phyloP scores from a whole-genome alignment of 768 basidiomycete genomes.

The Tricholoma matsutake region DNA sequence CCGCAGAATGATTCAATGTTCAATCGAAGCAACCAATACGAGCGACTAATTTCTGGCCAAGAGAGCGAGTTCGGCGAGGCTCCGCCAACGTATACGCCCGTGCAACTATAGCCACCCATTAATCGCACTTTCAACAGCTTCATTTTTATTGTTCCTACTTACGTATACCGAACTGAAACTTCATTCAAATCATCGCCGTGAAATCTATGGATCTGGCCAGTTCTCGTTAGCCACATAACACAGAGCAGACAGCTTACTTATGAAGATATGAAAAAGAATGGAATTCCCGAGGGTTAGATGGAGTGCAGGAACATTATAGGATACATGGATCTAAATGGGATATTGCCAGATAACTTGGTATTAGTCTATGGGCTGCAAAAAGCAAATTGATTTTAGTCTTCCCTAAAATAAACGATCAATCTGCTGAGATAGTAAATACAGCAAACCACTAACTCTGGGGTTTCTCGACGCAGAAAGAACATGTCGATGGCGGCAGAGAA shows the following conservation, averaged over 20 bases:
- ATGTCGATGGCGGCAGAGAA: conserved; percentile 91
- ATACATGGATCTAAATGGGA: conserved; percentile 19
- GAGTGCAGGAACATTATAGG: conserved; percentile 13
- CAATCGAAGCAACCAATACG: conserved; percentile 57
- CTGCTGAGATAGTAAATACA: conserved; percentile 5
- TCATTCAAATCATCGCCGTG: too few relatives aligned
- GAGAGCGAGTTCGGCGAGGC: conserved; percentile 79
- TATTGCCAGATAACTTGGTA: conserved; percentile 15
- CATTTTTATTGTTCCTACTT: background rate
- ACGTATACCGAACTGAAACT: background rate
- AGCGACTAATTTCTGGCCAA: conserved; percentile 78
- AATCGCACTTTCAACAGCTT: background rate
- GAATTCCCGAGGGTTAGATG: background rate
- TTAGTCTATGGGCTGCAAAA: conserved; percentile 24
- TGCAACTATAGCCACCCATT: background rate
- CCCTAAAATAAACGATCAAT: conserved; percentile 14
- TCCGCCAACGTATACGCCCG: conserved; percentile 68
- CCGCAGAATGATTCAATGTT: conserved; percentile 33
- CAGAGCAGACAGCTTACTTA: conserved; percentile 1
- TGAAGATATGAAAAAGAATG: background rate
- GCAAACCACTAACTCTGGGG: conserved; percentile 59
- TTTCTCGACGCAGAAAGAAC: conserved; percentile 70
- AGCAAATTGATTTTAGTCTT: conserved; percentile 48
- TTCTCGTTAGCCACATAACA: background rate
- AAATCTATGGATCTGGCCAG: background rate